These are phyloP conservation scores for Liquidambar formosana DNA, from an alignment of 164 flowering plant genomes.

Conservation along the genomic window DNA sequence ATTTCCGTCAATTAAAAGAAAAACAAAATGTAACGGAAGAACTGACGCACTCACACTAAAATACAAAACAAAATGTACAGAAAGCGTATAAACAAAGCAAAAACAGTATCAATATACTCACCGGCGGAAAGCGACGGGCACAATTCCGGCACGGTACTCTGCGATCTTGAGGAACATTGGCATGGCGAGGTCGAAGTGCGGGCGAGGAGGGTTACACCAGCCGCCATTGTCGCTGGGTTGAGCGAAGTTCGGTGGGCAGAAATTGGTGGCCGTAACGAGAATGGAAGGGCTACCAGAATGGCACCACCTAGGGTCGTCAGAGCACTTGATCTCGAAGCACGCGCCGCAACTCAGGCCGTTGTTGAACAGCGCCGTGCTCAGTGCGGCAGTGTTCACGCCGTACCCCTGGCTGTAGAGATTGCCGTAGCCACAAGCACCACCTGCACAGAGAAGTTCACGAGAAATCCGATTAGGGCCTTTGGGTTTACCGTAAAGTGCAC, in stretches of 20 bases:
- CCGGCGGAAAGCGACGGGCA: slow-evolving; percentile 48
- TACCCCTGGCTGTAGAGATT: slow-evolving; percentile 52
- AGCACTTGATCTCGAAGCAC: slow-evolving; percentile 48
- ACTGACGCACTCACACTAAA: not conserved
- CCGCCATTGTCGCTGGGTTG: slow-evolving; percentile 51
- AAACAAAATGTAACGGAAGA: not conserved
- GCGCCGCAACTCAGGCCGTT: slow-evolving; percentile 51
- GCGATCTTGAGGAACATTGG: slow-evolving; percentile 59
- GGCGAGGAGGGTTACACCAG: slow-evolving; percentile 59
- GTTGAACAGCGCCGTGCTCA: slow-evolving; percentile 53
- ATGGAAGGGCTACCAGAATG: slow-evolving; percentile 44
- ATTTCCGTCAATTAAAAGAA: not conserved
- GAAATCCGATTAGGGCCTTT: too few relatives aligned
- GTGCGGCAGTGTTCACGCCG: slow-evolving; percentile 53
- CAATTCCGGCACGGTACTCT: slow-evolving; percentile 52
- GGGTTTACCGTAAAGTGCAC: not conserved
- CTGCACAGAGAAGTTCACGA: slow-evolving; percentile 10
- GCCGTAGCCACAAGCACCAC: slow-evolving; percentile 54
- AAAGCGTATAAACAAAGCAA: not conserved
- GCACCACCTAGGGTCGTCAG: slow-evolving; percentile 40
- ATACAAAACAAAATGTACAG: too few relatives aligned
- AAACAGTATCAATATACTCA: slow-evolving; percentile 3
- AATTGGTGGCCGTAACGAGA: slow-evolving; percentile 45
- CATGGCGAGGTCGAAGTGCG: slow-evolving; percentile 60
- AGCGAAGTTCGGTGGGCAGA: slow-evolving; percentile 51